Evolutionary conservation across 1,284 basidiomycete species (phyloP), one percentile per base, ranked within the genome.

Genomic region (Leccinum subatratum): DNA sequence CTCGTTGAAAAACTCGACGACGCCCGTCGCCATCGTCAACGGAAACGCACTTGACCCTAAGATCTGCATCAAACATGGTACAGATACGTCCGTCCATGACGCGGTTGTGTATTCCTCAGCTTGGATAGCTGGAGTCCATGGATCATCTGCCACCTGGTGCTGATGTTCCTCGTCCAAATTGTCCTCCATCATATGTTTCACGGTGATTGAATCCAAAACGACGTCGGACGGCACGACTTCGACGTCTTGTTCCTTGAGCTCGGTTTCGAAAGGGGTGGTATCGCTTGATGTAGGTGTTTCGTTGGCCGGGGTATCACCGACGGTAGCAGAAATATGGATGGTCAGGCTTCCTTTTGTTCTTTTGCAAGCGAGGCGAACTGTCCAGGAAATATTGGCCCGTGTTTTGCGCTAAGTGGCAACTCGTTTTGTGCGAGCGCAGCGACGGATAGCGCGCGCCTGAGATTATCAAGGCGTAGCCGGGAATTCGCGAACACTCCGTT

Each of bases 1-100:
- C 25, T 25, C 25, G 25, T 25, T 25, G 25, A 25, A 83, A 39
- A 75, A 73, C 68, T 87, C 86, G 65, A 84, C 79, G 63, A 85
- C 70, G 45, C 83, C 83, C 6, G 81, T 77, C 18, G 76, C 77
- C 72, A 85, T 83, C 25, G 80, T 82, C 62, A 81, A 64, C 11
- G 85, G 83, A 58, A 86, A 71, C 11, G 72, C 65, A 0, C 79
- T 82, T 12, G 82, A 80, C 0, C 87, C 87, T 2, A 87, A 70
- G 58, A 83, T 66, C 5, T 72, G 72, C 64, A 79, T 66, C 30
- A 79, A 68, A 58, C 71, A 78, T 22, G 72, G 69, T 54, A 73
- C 63, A 6, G 70, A 57, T 30, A 64, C 64, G 11, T 78, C 76
- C 12, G 75, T 77, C 74, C 74, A 76, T 14, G 74, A 76, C 0